Base-by-base conservation (phyloP, 1,284 basidiomycete species). In the Marasmius oreades region DNA sequence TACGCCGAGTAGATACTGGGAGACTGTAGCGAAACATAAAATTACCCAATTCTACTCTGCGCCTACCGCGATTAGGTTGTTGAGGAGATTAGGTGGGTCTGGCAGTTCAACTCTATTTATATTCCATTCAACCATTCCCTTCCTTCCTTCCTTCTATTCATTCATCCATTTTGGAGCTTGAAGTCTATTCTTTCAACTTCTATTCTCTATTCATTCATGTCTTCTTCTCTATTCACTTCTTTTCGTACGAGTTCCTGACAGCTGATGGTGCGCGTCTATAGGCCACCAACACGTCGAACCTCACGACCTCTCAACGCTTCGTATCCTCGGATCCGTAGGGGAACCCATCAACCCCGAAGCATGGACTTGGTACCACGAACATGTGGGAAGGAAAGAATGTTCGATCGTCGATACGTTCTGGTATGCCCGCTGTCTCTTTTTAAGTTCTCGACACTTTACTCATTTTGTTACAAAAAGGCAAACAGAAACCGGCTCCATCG, bases 281-380 rank as follows among this genome's bases (percentile, higher is more conserved):
- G 96, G 96, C 54, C 83, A 88, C 63, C 88, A 95, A 58, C 90
- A 95, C 70, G 92, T 96, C 62, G 81, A 92, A 69, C 78, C 83
- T 37, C 82, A 95, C 74, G 93, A 98, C 71, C 81, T 98, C 34
- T 85, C 80, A 64, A 85, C 84, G 33, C 75, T 99, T 59, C 87
- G 96, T 59, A 90, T 97, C 20, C 80, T 99, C 39, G 96, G 96
- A 31, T 88, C 82, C 57, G 96, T 99, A 55, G 97, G 96, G 54
- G 96, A 99, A 77, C 97, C 97, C 5, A 98, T 99, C 79, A 98
- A 98, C 76, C 95, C 96, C 26, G 96, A 98, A 72, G 97, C 96
- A 3, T 98, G 97, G 96, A 85, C 95, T 68, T 98, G 96, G 96
- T 98, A 96, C 77, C 92, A 93, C 73, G 93, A 98, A 67, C 85